A percentile compares a stretch with the other conserved stretches of the same genome.
Evolutionary conservation across 1,284 basidiomycete genomes (phyloP).

Genomic region (Ganoderma resinaceum): DNA sequence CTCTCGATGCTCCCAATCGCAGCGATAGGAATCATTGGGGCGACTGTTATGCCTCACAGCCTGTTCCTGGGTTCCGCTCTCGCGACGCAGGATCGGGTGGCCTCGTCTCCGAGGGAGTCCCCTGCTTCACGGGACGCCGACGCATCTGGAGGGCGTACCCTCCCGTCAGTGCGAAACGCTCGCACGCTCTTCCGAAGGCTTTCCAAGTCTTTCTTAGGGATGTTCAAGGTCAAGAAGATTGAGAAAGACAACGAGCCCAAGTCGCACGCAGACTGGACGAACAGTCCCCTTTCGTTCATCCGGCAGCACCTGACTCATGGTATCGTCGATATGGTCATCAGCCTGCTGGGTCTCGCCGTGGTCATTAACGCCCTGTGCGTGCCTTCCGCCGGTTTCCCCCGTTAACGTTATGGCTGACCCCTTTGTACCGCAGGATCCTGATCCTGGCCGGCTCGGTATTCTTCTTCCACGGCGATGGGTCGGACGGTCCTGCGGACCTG

Average conservation of each 20-base stretch:
- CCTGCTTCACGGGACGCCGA: background rate
- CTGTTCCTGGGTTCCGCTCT: conserved; percentile 90
- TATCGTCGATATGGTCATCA: conserved; percentile 67
- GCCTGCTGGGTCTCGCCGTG: conserved; percentile 82
- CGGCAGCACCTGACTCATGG: conserved; percentile 80
- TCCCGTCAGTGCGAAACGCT: conserved; percentile 1
- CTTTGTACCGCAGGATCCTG: conserved; percentile 56
- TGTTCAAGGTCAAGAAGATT: conserved; percentile 4
- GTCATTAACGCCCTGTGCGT: conserved; percentile 82
- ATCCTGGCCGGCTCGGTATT: conserved; percentile 77
- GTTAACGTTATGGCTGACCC: background rate
- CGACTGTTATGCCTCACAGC: conserved; percentile 91
- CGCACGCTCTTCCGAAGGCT: background rate
- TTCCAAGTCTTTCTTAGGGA: background rate
- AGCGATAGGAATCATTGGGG: conserved; percentile 86
- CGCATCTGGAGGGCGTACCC: background rate
- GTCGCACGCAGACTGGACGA: conserved; percentile 49
- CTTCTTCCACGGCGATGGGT: conserved; percentile 58
- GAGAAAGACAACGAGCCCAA: background rate
- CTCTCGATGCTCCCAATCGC: conserved; percentile 11
- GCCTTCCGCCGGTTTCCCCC: background rate
- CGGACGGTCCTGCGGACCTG: conserved; percentile 65
- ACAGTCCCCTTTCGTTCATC: conserved; percentile 75
- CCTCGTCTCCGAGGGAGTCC: conserved; percentile 25
- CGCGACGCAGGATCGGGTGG: conserved; percentile 78